phyloP scores from a whole-genome alignment of 345 rosid genomes.

The Clausena lansium region DNA sequence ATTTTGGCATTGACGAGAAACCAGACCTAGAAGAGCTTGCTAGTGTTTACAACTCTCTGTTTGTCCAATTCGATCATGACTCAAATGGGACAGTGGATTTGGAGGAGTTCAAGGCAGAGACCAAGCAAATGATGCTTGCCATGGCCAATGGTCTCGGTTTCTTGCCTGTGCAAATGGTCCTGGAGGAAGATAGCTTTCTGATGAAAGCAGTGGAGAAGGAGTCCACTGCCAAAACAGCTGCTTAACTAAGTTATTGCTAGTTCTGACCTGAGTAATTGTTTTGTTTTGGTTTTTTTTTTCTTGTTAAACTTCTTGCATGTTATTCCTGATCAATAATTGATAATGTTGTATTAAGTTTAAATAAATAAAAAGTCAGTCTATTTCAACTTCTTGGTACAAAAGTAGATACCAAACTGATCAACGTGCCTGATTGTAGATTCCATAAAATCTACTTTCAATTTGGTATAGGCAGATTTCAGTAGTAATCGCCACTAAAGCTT shows the following conservation, averaged over 20 bases:
- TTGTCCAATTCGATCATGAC: conserved; percentile 41
- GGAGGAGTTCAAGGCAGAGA: conserved; percentile 50
- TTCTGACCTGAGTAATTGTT: not conserved
- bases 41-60: conserved; percentile 28
- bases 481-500: no score
- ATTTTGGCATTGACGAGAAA: conserved; percentile 34
- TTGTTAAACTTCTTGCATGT: no score
- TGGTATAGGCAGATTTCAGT: no score
- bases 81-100: conserved; percentile 34
- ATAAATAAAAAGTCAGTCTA: not conserved
- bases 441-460: no score
- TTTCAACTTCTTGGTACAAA: no score
- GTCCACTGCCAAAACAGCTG: conserved; percentile 17
- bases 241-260: not conserved
- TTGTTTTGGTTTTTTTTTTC: not conserved
- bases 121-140: conserved; percentile 42
- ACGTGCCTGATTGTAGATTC: no score
- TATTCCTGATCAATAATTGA: not conserved
- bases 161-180: conserved; percentile 48
- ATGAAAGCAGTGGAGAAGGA: conserved; percentile 48
- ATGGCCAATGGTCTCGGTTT: conserved; percentile 50
- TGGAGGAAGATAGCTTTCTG: conserved; percentile 47
- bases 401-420: no score
- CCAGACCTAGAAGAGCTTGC: conserved; percentile 28
- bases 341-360: not conserved